Evolutionary conservation across 2,329 filamentous ascomycete species (phyloP).

Genomic region (Ophiostoma pallidulum): DNA sequence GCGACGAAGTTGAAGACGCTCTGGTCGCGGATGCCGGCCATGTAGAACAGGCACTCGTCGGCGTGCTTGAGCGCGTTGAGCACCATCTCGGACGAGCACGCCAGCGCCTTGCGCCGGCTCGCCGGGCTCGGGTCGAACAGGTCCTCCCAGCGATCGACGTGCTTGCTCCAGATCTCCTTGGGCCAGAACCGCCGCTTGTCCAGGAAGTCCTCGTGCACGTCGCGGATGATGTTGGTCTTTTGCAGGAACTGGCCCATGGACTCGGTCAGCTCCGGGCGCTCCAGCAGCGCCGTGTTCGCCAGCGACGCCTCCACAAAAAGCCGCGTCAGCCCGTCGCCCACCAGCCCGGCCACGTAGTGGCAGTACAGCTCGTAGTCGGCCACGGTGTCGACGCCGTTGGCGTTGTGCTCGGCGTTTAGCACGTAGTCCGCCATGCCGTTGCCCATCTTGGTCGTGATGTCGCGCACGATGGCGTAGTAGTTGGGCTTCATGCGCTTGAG

Average conservation of each 20-base stretch:
- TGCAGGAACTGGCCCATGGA: slow-evolving; percentile 97
- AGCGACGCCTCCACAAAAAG: slow-evolving; percentile 82
- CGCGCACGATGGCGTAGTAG: slow-evolving; percentile 80
- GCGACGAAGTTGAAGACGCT: slow-evolving; percentile 98
- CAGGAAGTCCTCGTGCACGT: slow-evolving; percentile 80
- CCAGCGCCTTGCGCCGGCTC: slow-evolving; percentile 65
- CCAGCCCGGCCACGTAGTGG: slow-evolving; percentile 96
- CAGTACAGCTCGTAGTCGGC: slow-evolving; percentile 94
- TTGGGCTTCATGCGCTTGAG: slow-evolving; percentile 78
- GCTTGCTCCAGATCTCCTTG: slow-evolving; percentile 92
- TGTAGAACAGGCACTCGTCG: slow-evolving; percentile 95
- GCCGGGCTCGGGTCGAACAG: slow-evolving; percentile 63
- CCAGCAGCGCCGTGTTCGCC: slow-evolving; percentile 74
- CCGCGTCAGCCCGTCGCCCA: slow-evolving; percentile 84
- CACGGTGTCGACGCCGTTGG: slow-evolving; percentile 70
- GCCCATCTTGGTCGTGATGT: slow-evolving; percentile 91
- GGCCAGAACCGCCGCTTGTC: slow-evolving; percentile 92
- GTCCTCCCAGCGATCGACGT: slow-evolving; percentile 83
- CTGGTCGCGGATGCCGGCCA: slow-evolving; percentile 89
- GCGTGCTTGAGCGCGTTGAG: slow-evolving; percentile 77
- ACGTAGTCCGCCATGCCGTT: slow-evolving; percentile 98
- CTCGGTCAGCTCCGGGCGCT: slow-evolving; percentile 73
- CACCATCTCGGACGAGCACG: slow-evolving; percentile 90
- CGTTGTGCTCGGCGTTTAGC: slow-evolving; percentile 70
- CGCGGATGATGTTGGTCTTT: slow-evolving; percentile 97